These are phyloP conservation scores for Plasmodium blacklocki DNA, from an alignment of 169 alveolate genomes.

Conservation along the genomic window DNA sequence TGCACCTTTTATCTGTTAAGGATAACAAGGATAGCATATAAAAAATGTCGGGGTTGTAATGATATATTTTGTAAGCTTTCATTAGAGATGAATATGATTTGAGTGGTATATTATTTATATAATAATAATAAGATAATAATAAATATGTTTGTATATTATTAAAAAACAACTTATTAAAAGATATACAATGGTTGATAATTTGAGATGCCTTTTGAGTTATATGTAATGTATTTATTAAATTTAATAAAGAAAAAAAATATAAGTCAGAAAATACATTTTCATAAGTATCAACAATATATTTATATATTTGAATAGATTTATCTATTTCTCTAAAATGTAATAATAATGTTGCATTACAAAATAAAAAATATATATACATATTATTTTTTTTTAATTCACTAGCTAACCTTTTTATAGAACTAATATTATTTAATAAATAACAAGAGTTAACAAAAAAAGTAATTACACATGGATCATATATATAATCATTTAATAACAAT, in stretches of 20 bases:
- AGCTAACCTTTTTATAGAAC: conserved; percentile 56
- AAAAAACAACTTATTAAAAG: conserved; percentile 47
- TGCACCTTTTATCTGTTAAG: neutral
- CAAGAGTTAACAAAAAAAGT: conserved; percentile 68
- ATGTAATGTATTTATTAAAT: conserved; percentile 56
- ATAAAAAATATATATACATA: conserved; percentile 34
- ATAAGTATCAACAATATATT: conserved; percentile 63
- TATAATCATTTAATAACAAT: conserved; percentile 32
- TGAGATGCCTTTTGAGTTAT: conserved; percentile 70
- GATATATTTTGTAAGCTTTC: conserved; percentile 43
- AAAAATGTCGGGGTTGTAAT: conserved; percentile 52
- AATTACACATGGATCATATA: conserved; percentile 42
- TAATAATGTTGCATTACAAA: conserved; percentile 71
- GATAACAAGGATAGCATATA: conserved; percentile 55
- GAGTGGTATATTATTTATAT: conserved; percentile 31
- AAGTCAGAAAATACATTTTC: conserved; percentile 61
- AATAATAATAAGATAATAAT: conserved; percentile 52
- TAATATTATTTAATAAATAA: conserved; percentile 52
- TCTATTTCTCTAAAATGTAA: conserved; percentile 56
- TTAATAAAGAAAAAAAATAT: conserved; percentile 62
- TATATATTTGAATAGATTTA: conserved; percentile 69
- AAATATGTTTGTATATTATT: conserved; percentile 65
- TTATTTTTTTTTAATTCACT: conserved; percentile 53
- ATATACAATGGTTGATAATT: conserved; percentile 48
- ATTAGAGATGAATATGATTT: conserved; percentile 35